phyloP scores from a whole-genome alignment of 441 rosid genomes.

The Bruguiera hainesii region DNA sequence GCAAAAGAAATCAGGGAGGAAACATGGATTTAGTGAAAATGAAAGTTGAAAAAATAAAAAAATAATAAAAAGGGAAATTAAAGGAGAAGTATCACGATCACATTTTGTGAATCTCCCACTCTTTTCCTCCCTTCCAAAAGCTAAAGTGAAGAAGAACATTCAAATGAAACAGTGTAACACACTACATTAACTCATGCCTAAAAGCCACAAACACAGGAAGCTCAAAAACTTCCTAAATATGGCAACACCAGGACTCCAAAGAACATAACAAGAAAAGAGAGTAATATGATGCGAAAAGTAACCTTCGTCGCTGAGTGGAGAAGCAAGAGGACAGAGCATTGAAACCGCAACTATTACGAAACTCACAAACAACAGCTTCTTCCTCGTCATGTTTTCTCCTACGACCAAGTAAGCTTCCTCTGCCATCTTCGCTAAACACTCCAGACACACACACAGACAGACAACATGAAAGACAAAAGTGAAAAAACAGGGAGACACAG shows the following conservation, averaged over 20 bases:
- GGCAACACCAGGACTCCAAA: not conserved
- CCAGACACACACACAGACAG: not conserved
- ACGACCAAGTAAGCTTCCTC: too few relatives aligned
- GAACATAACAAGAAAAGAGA: not conserved
- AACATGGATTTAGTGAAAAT: too few relatives aligned
- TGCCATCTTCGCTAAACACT: not conserved
- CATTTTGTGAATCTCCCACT: not conserved
- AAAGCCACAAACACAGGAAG: not conserved
- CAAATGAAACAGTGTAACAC: not conserved
- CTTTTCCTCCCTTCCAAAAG: not conserved
- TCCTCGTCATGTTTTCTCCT: not conserved
- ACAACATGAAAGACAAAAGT: constrained; percentile 5
- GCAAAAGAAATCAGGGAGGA: too few relatives aligned
- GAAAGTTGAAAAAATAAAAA: too few relatives aligned
- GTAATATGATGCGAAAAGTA: not conserved
- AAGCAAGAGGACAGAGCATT: constrained; percentile 34
- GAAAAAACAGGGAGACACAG: not conserved
- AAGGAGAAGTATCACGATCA: too few relatives aligned
- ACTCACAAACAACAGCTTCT: constrained; percentile 1
- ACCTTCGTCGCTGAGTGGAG: constrained; percentile 66
- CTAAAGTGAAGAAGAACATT: not conserved
- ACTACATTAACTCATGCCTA: not conserved
- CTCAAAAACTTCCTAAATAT: not conserved
- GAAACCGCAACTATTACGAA: constrained; percentile 20
- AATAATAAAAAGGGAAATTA: too few relatives aligned